Evolutionary conservation across 1,139 yeast genomes (phyloP), one percentile per base, ranked within the genome.

Genomic region (Pneumocystis sp.): DNA sequence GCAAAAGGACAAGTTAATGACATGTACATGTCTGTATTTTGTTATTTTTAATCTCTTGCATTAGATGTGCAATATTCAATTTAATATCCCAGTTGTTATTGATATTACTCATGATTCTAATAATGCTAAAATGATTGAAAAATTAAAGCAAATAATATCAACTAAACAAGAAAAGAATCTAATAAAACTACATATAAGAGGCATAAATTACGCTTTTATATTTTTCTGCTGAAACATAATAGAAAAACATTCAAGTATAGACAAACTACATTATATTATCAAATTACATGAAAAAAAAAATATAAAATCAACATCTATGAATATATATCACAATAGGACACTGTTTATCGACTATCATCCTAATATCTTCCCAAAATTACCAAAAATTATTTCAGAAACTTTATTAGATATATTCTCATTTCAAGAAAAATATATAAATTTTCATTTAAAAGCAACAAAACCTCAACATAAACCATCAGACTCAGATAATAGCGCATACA

Each of bases 1-100:
- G 78, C 79, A 59, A 69, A 71, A n/a, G 70, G 76, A 44, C 64
- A 74, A 12, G 75, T 76, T n/a, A 68, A 85, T 8, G 70, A 74
- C 50, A 76, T 83, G 67, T 74, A 19, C 86, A n/a, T 90, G 89
- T 0, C 82, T 88, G 0, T 82, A 80, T 70, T 68, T 86, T 45
- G 71, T 73, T 42, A 75, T 70, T 7, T 74, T 76, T 61, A 63
- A 34, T 57, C 62, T 25, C 21, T 57, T 15, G 21, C 45, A 21
- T 65, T 61, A 64, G 63, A 31, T 45, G 42, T 35, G 17, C 50
- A 62, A 39, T 7, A 74, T 75, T 44, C 71, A 70, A 63, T 69
- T 74, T 65, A 75, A 76, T 3, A 84, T 83, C 67, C 69, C 82
- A n/a, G 78, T 76, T 3, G 73, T 74, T 63, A 59, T 19, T 40